Conservation (phyloP, 179 eudicot genomes). For the Nepenthes alata region DNA sequence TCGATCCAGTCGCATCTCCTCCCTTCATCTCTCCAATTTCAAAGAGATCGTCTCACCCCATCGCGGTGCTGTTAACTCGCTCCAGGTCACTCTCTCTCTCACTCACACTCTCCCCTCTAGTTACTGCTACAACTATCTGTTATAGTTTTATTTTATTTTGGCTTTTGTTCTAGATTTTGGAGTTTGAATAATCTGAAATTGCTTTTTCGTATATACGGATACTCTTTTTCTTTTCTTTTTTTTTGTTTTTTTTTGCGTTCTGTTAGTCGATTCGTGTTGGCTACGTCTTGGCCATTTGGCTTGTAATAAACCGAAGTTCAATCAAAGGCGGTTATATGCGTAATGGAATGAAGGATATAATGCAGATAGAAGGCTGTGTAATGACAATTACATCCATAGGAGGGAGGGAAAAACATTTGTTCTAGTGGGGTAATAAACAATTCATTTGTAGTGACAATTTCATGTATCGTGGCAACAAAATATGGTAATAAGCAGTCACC, state of each 20-base stretch:
- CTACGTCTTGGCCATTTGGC: too few relatives aligned
- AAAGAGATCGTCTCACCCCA: constrained; percentile 80
- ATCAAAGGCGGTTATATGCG: too few relatives aligned
- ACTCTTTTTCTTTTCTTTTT: not conserved
- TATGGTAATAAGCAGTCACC: too few relatives aligned
- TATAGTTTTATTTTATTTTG: not conserved
- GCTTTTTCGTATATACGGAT: not conserved
- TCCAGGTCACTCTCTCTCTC: constrained; percentile 49
- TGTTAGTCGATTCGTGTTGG: too few relatives aligned
- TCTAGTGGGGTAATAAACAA: too few relatives aligned
- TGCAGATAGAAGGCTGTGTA: too few relatives aligned
- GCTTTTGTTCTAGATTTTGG: constrained; percentile 1
- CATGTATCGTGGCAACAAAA: too few relatives aligned
- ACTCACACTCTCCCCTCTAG: not conserved
- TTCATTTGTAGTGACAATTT: too few relatives aligned
- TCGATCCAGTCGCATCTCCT: constrained; percentile 43
- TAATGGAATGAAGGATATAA: too few relatives aligned
- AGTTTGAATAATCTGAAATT: not conserved
- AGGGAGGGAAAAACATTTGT: too few relatives aligned
- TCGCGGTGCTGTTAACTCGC: constrained; percentile 79
- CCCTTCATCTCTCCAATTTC: constrained; percentile 72
- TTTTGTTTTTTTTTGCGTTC: not conserved
- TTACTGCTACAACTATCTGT: not conserved
- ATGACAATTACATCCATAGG: too few relatives aligned
- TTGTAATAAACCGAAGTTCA: too few relatives aligned